A percentile compares a stretch with the other conserved stretches of the same genome.
phyloP scores from a whole-genome alignment of 257 asterid species.

The Gentiana macrophylla region DNA sequence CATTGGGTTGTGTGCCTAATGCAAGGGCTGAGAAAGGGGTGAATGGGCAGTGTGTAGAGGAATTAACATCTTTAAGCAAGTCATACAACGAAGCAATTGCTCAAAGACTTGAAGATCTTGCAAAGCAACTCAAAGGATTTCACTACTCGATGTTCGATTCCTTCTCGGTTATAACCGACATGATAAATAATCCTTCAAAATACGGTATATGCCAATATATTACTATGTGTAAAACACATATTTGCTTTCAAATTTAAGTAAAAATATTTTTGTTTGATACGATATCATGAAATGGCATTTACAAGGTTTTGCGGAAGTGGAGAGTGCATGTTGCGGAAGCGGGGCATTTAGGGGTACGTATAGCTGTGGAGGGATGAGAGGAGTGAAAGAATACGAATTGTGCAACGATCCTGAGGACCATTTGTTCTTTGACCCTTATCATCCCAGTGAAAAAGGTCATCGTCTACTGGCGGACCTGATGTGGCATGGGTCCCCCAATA shows the following conservation, averaged over 20 bases:
- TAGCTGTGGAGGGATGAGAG: constrained; percentile 56
- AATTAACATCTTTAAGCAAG: constrained; percentile 3
- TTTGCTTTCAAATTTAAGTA: background rate
- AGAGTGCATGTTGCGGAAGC: constrained; percentile 48
- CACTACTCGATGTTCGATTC: constrained; percentile 15
- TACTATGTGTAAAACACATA: background rate
- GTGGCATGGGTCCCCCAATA: constrained; percentile 24
- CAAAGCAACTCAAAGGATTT: constrained; percentile 16
- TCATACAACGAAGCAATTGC: constrained; percentile 10
- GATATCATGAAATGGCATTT: too few species aligned
- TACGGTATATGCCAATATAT: constrained; percentile 8
- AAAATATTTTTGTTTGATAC: too few species aligned
- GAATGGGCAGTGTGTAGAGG: constrained; percentile 2
- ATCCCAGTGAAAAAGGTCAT: constrained; percentile 35
- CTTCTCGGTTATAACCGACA: constrained; percentile 5
- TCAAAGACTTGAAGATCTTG: constrained; percentile 7
- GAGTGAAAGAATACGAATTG: constrained; percentile 22
- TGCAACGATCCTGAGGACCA: constrained; percentile 30
- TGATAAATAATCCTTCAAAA: constrained; percentile 13
- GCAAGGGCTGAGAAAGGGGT: constrained; percentile 3
- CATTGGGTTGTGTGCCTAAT: constrained; percentile 14
- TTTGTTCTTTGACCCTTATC: constrained; percentile 49
- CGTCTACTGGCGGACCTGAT: constrained; percentile 32
- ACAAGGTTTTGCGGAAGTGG: constrained; percentile 43
- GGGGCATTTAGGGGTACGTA: constrained; percentile 38